These are phyloP conservation scores for Colletotrichum trifolii DNA, from an alignment of 2,329 filamentous ascomycete species.

Conservation along the genomic window DNA sequence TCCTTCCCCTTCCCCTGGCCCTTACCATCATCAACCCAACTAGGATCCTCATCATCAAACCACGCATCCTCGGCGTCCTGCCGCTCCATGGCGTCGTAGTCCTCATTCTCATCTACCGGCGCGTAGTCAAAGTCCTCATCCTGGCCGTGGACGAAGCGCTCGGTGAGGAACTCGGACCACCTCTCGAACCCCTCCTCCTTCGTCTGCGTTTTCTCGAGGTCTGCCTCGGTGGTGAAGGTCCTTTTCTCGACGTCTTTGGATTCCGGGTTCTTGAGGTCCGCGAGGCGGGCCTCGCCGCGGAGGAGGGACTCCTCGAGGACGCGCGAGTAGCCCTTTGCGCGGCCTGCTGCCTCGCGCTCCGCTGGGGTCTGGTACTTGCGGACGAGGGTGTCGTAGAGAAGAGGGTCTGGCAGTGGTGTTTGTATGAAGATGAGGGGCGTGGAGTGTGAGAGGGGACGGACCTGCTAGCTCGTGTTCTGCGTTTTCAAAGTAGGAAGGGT, in stretches of 20 bases:
- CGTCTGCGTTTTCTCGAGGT: constrained; percentile 57
- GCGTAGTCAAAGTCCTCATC: constrained; percentile 85
- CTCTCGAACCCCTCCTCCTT: constrained; percentile 74
- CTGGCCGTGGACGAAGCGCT: constrained; percentile 78
- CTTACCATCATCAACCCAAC: constrained; percentile 65
- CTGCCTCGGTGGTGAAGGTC: constrained; percentile 9
- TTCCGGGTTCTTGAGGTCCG: constrained; percentile 50
- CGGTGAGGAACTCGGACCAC: constrained; percentile 79
- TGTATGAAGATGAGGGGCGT: not conserved
- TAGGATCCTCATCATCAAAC: constrained; percentile 82
- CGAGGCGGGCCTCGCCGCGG: constrained; percentile 81
- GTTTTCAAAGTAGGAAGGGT: constrained; percentile 76
- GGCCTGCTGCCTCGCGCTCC: constrained; percentile 80
- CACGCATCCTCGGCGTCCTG: constrained; percentile 78
- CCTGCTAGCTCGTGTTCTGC: constrained; percentile 67
- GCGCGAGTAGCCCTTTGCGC: constrained; percentile 80
- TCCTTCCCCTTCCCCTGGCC: constrained; percentile 40
- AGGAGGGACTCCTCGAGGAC: constrained; percentile 81
- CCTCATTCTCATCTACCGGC: constrained; percentile 76
- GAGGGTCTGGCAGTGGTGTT: constrained; percentile 65
- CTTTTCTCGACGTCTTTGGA: not conserved
- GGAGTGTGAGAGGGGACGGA: constrained; percentile 42
- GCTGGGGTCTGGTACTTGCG: constrained; percentile 78
- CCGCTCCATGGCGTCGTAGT: constrained; percentile 72
- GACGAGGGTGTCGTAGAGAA: constrained; percentile 85